These are phyloP conservation scores for Vigna mungo DNA, from an alignment of 306 rosid genomes.

Conservation along the genomic window DNA sequence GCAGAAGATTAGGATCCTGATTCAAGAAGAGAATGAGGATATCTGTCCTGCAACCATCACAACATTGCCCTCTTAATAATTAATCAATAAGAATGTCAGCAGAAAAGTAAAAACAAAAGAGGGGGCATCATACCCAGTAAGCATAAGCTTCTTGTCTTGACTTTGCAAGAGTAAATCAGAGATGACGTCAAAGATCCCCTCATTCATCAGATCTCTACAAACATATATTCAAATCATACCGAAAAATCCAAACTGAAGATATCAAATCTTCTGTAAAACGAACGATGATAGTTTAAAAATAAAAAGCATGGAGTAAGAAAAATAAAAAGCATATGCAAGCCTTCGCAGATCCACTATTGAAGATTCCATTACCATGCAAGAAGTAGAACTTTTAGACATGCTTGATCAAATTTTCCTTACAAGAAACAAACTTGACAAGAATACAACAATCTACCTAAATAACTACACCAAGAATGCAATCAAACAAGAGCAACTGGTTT, in stretches of 20 bases:
- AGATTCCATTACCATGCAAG: slow-evolving; percentile 13
- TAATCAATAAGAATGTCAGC: slow-evolving; percentile 16
- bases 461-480: slow-evolving; percentile 37
- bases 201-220: slow-evolving; percentile 91
- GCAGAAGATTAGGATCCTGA: slow-evolving; percentile 96
- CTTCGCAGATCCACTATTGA: background rate
- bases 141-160: slow-evolving; percentile 81
- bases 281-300: slow-evolving; percentile 4
- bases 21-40: slow-evolving; percentile 93
- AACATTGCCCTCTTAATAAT: slow-evolving; percentile 54
- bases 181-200: slow-evolving; percentile 87
- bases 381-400: background rate
- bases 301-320: background rate
- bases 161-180: slow-evolving; percentile 72
- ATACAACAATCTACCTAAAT: slow-evolving; percentile 16
- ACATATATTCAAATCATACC: slow-evolving; percentile 37
- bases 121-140: slow-evolving; percentile 78
- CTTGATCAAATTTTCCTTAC: slow-evolving; percentile 27
- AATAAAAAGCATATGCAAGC: slow-evolving; percentile 5
- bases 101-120: slow-evolving; percentile 22
- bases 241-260: slow-evolving; percentile 14
- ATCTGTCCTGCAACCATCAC: slow-evolving; percentile 96
- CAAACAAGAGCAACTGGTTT: slow-evolving; percentile 30
- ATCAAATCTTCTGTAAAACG: background rate
- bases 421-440: background rate